Percentiles rank a stretch among this genome's conserved stretches.
These are phyloP conservation scores for Athelia sp. DNA, from an alignment of 1,284 basidiomycete species.

Conservation along the genomic window DNA sequence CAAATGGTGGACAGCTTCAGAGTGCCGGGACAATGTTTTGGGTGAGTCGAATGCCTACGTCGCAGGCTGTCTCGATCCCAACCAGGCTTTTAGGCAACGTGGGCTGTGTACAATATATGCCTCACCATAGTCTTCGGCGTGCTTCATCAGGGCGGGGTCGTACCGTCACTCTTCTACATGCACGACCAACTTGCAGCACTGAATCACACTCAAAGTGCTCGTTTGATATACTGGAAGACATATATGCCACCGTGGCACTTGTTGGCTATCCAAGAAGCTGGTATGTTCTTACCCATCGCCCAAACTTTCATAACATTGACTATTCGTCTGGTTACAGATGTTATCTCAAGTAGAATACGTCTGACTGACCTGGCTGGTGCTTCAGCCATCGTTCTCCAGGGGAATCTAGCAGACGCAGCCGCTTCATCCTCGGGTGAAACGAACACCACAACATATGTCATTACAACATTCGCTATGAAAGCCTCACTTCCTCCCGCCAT, in stretches of 20 bases:
- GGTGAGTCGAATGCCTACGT: conserved; percentile 17
- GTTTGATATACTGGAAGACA: conserved; percentile 36
- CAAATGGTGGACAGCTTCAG: conserved; percentile 19
- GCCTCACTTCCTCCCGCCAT: conserved; percentile 10
- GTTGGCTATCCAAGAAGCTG: conserved; percentile 21
- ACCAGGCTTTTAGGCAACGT: conserved; percentile 16
- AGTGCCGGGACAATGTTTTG: conserved; percentile 26
- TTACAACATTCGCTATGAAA: conserved; percentile 24
- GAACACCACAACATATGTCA: conserved; percentile 18
- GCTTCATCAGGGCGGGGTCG: conserved; percentile 35
- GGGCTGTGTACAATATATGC: conserved; percentile 25
- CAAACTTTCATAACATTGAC: not conserved
- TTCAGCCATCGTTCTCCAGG: conserved; percentile 6
- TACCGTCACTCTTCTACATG: conserved; percentile 32
- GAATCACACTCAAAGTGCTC: conserved; percentile 5
- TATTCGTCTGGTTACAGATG: conserved; percentile 13
- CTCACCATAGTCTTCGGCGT: conserved; percentile 30
- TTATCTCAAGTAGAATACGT: conserved; percentile 7
- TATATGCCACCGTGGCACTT: conserved; percentile 35
- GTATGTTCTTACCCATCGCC: conserved; percentile 10
- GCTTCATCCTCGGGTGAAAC: not conserved
- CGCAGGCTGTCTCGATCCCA: not conserved
- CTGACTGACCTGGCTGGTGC: conserved; percentile 24
- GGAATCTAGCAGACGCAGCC: conserved; percentile 14
- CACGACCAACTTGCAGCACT: conserved; percentile 16